A percentile compares a stretch with the other conserved stretches of the same genome.
phyloP scores from a whole-genome alignment of 1,284 basidiomycete species.

The Apiotrichum sp. region DNA sequence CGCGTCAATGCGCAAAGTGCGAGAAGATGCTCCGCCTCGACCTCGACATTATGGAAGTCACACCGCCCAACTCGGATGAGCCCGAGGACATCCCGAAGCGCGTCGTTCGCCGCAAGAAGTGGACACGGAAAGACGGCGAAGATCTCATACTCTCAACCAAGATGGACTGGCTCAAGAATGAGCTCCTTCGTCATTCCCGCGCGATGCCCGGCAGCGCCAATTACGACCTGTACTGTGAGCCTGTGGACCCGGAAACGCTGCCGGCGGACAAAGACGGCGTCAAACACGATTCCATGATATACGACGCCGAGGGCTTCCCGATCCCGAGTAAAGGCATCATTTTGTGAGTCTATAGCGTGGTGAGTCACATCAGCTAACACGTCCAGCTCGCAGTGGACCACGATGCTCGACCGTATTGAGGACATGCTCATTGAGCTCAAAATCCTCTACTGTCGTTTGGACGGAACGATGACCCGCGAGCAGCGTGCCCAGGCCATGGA shows the following conservation, averaged over 20 bases:
- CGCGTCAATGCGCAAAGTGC: constrained; percentile 68
- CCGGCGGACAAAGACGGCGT: constrained; percentile 56
- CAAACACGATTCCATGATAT: constrained; percentile 54
- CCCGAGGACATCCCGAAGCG: constrained; percentile 50
- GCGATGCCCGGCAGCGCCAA: constrained; percentile 76
- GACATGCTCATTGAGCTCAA: constrained; percentile 74
- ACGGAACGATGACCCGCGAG: constrained; percentile 95
- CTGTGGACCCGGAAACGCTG: constrained; percentile 54
- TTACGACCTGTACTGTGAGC: constrained; percentile 61
- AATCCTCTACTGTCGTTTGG: constrained; percentile 82
- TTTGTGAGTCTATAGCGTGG: constrained; percentile 70
- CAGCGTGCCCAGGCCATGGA: constrained; percentile 86
- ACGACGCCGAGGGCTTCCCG: constrained; percentile 54
- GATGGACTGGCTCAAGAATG: constrained; percentile 67
- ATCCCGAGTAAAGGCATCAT: constrained; percentile 71
- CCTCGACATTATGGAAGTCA: constrained; percentile 69
- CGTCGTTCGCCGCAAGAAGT: constrained; percentile 52
- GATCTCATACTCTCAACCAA: constrained; percentile 76
- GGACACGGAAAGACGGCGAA: constrained; percentile 63
- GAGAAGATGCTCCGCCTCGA: constrained; percentile 56
- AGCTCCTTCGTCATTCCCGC: constrained; percentile 68
- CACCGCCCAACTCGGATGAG: constrained; percentile 50
- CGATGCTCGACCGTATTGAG: constrained; percentile 90
- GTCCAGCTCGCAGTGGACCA: constrained; percentile 80
- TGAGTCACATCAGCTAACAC: neutral